phyloP scores from a whole-genome alignment of 1,139 yeast species.

The Saccharomyces hybrid region DNA sequence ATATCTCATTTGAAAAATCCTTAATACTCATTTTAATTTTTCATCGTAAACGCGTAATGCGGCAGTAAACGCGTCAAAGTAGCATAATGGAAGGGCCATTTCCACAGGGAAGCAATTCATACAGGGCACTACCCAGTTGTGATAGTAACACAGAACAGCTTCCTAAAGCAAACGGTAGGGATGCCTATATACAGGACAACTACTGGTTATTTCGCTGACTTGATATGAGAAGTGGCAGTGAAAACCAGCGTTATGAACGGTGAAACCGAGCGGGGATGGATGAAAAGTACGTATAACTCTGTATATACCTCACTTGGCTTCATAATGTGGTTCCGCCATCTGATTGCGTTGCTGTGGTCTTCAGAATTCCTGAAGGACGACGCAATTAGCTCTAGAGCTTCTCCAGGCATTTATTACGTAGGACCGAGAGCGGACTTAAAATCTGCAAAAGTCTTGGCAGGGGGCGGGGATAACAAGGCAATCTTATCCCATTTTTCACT shows the following conservation, averaged over 20 bases:
- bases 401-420: neutral
- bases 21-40: neutral
- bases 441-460: neutral
- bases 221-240: neutral
- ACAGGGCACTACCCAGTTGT: neutral
- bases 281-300: neutral
- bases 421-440: neutral
- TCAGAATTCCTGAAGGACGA: neutral
- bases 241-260: neutral
- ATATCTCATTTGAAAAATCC: neutral
- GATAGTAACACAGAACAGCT: neutral
- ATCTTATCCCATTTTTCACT: neutral
- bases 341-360: neutral
- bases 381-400: neutral
- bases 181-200: neutral
- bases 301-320: neutral
- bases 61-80: neutral
- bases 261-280: neutral
- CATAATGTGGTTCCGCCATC: neutral
- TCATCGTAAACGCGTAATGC: neutral
- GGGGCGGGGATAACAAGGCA: neutral
- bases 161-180: neutral
- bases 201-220: neutral
- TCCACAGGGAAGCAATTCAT: neutral
- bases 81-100: neutral